phyloP scores from a whole-genome alignment of 768 basidiomycete species.

The Rubroboletus pulcherrimus region DNA sequence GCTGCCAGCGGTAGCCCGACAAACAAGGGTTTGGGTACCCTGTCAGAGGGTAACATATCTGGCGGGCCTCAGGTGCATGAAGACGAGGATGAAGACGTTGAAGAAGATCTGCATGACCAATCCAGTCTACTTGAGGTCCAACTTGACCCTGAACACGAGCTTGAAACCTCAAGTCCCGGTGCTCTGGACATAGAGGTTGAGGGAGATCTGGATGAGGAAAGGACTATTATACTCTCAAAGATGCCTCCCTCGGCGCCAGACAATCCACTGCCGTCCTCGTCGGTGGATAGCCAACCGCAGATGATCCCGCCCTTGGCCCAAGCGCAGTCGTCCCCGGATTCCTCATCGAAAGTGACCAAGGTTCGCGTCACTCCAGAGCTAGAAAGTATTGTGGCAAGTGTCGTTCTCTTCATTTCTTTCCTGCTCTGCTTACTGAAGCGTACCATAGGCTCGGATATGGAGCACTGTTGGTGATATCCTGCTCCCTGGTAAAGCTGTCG shows the following conservation, averaged over 20 bases:
- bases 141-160: conserved; percentile 4
- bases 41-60: conserved; percentile 7
- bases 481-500: conserved; percentile 46
- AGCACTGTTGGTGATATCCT: conserved; percentile 59
- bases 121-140: conserved; percentile 9
- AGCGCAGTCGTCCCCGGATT: conserved; percentile 8
- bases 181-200: conserved; percentile 1
- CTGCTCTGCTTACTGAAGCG: not conserved
- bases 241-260: not conserved
- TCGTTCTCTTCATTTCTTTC: not conserved
- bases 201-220: conserved; percentile 26
- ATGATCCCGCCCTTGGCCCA: not conserved
- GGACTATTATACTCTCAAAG: conserved; percentile 31
- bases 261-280: not conserved
- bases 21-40: conserved; percentile 1
- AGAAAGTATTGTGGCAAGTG: conserved; percentile 59
- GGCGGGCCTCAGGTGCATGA: conserved; percentile 1
- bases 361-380: conserved; percentile 58
- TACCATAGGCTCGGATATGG: conserved; percentile 64
- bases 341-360: conserved; percentile 31
- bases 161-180: not conserved
- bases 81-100: not conserved
- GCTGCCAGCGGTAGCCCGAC: conserved; percentile 8
- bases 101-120: conserved; percentile 10
- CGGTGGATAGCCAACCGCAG: conserved; percentile 6